Evolutionary conservation across 1,284 basidiomycete species (phyloP), one percentile per base, ranked within the genome.

Genomic region (Cerioporus squamosus): DNA sequence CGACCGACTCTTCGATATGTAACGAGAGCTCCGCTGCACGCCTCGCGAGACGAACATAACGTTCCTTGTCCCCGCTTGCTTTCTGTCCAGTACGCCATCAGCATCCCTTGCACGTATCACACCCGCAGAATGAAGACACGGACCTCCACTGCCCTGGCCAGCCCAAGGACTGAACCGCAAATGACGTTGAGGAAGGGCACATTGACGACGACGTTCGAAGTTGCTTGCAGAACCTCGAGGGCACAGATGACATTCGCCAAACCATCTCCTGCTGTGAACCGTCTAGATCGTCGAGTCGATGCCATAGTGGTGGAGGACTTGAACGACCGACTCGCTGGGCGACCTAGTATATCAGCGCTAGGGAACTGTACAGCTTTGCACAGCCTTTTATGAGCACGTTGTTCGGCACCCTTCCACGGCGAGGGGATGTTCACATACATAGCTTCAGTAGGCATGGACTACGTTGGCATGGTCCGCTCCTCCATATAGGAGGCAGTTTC

Each of bases 121-220:
- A 14, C 3, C 8, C 14, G 10, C 4, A 18, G 18, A 33, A 36
- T 15, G 17, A 14, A 17, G 15, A 53, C 51, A 2, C 18, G 29
- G 2, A 60, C 58, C 42, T 60, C 58, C 10, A 60, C 42, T 2
- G 57, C 51, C 18, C 29, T 51, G 5, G 57, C 57, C 9, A 59
- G 51, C 8, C 57, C 57, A 26, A 59, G 57, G 2, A 45, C 57
- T 10, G 42, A 44, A 17, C 49, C 26, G 12, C 55, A 17, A 17
- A 59, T 52, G 40, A 26, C 26, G 8, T 52, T 44, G n/a, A 59
- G 24, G 33, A 51, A 51, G 1, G 57, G 57, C 9, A 52, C 44
- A 14, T 40, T 44, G 40, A 44, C 18, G 5, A 55, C 38, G 22
- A 51, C 43, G 48, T 33, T 39, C 6, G 57, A 59, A 8, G 53